Evolutionary conservation across 306 rosid species (phyloP).

Genomic region (Carpinus viminea): DNA sequence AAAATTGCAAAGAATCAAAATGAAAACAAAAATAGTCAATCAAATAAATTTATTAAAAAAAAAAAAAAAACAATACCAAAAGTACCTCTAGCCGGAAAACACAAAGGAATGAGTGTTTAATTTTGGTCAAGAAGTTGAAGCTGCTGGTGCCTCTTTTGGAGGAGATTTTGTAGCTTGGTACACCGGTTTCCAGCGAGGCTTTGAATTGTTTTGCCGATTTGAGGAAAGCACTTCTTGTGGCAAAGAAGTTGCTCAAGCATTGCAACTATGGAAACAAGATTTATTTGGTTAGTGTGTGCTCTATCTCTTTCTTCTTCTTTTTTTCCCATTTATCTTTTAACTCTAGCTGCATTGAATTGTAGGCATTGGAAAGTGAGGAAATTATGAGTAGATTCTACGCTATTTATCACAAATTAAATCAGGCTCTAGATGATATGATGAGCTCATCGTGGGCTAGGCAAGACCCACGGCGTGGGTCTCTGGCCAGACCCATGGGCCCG

Average conservation of each 20-base stretch:
- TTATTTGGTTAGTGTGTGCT: conserved; percentile 47
- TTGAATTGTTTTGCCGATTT: conserved; percentile 46
- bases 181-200: conserved; percentile 32
- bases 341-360: not conserved
- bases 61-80: too few species aligned
- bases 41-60: too few species aligned
- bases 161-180: conserved; percentile 55
- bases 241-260: conserved; percentile 60
- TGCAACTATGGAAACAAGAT: conserved; percentile 77
- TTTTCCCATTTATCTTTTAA: not conserved
- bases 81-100: conserved; percentile 25
- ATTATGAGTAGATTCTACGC: conserved; percentile 65
- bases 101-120: conserved; percentile 62
- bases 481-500: too few species aligned
- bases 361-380: conserved; percentile 74
- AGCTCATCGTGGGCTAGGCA: conserved; percentile 22
- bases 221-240: conserved; percentile 48
- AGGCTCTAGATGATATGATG: conserved; percentile 48
- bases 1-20: too few species aligned
- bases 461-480: too few species aligned
- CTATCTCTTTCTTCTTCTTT: not conserved
- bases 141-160: conserved; percentile 66
- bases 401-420: conserved; percentile 62
- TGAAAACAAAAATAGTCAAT: too few species aligned
- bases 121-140: conserved; percentile 72